Percentiles rank a stretch among this genome's conserved stretches.
phyloP scores from a whole-genome alignment of 768 basidiomycete genomes.

The Collybiopsis confluens region DNA sequence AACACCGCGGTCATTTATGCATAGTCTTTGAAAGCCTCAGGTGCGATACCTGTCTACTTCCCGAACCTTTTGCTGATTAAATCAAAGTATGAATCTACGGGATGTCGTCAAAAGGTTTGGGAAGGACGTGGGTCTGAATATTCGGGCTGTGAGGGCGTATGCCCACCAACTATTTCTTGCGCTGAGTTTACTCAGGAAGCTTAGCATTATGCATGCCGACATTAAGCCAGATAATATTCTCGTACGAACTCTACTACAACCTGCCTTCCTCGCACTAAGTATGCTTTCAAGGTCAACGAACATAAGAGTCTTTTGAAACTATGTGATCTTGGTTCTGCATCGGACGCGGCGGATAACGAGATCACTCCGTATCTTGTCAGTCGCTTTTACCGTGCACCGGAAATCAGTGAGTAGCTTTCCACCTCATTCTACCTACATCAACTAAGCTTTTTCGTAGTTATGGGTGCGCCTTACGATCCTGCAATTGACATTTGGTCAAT shows the following conservation, averaged over 20 bases:
- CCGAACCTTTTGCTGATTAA: not conserved
- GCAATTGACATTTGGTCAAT: slow-evolving; percentile 96
- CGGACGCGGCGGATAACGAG: slow-evolving; percentile 91
- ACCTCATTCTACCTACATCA: slow-evolving; percentile 7
- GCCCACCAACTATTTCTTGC: slow-evolving; percentile 94
- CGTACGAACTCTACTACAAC: slow-evolving; percentile 45
- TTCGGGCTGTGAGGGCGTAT: slow-evolving; percentile 97
- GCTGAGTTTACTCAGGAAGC: slow-evolving; percentile 78
- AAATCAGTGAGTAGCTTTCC: slow-evolving; percentile 73
- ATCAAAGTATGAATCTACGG: slow-evolving; percentile 88
- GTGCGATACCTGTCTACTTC: slow-evolving; percentile 53
- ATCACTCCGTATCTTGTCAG: slow-evolving; percentile 98
- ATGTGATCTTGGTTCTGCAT: slow-evolving; percentile 96
- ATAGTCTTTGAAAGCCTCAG: slow-evolving; percentile 93
- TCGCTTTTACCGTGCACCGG: slow-evolving; percentile 96
- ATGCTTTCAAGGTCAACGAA: slow-evolving; percentile 74
- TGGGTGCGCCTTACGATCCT: slow-evolving; percentile 93
- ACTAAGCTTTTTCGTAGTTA: slow-evolving; percentile 48
- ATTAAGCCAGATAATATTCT: slow-evolving; percentile 98
- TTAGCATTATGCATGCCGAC: slow-evolving; percentile 96
- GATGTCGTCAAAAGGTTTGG: slow-evolving; percentile 98
- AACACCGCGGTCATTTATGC: slow-evolving; percentile 95
- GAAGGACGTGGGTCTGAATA: slow-evolving; percentile 94
- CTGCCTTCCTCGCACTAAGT: not conserved
- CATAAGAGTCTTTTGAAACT: slow-evolving; percentile 90